These are phyloP conservation scores for Geranomyces michiganensis DNA, from an alignment of 192 early-diverging fungal species.

Conservation along the genomic window DNA sequence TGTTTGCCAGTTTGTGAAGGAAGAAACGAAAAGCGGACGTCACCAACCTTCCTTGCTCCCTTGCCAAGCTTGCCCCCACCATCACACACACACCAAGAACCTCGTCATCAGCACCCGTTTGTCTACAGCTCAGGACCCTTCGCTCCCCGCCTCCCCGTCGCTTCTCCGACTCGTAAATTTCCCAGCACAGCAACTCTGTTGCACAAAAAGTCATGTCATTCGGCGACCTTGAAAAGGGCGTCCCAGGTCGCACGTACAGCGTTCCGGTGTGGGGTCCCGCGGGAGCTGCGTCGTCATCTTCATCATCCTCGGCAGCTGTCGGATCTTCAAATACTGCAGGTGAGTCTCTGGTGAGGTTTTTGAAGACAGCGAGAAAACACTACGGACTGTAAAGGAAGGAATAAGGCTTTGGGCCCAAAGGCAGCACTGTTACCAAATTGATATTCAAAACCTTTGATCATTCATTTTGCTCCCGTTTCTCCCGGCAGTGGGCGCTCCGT, in stretches of 20 bases:
- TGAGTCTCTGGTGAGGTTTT: neutral
- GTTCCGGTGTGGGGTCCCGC: neutral
- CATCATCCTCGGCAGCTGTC: neutral
- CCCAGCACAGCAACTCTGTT: too few relatives aligned
- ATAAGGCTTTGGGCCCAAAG: neutral
- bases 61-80: too few relatives aligned
- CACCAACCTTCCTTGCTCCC: too few relatives aligned
- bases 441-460: neutral
- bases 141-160: too few relatives aligned
- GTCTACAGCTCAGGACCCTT: too few relatives aligned
- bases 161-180: too few relatives aligned
- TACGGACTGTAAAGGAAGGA: neutral
- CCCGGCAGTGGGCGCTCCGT: neutral
- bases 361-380: too few relatives aligned
- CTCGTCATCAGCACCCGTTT: too few relatives aligned
- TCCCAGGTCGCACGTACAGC: neutral
- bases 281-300: neutral
- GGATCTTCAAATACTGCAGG: neutral
- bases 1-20: too few relatives aligned
- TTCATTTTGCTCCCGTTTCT: neutral
- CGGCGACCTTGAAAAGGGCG: constrained; percentile 31
- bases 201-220: constrained; percentile 34
- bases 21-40: too few relatives aligned
- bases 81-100: too few relatives aligned
- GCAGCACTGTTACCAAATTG: neutral